Evolutionary conservation across 495 filamentous ascomycete genomes (phyloP).

Genomic region (Xylaria palmicola): DNA sequence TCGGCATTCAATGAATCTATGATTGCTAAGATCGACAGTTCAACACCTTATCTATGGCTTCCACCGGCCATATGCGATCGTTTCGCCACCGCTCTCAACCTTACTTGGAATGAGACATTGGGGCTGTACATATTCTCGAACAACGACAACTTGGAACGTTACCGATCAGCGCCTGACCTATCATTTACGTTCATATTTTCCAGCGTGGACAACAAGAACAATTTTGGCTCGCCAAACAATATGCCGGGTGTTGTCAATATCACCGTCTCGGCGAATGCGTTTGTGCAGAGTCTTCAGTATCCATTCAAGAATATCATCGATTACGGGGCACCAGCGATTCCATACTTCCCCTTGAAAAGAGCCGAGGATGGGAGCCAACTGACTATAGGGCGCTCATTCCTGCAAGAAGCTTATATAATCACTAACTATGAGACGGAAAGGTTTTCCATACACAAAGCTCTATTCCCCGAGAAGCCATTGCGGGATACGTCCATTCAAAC

Average conservation of each 20-base stretch:
- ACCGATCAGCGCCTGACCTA: constrained; percentile 42
- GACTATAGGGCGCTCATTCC: constrained; percentile 66
- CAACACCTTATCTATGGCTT: constrained; percentile 68
- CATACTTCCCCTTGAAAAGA: constrained; percentile 63
- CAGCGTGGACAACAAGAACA: constrained; percentile 45
- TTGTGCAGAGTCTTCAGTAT: constrained; percentile 58
- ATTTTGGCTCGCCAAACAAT: constrained; percentile 42
- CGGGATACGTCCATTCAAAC: constrained; percentile 47
- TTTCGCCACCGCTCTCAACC: constrained; percentile 59
- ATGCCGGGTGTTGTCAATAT: constrained; percentile 56
- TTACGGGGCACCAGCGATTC: constrained; percentile 42
- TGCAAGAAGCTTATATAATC: constrained; percentile 69
- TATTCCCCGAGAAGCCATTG: constrained; percentile 46
- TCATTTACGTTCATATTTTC: constrained; percentile 62
- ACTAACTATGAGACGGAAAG: constrained; percentile 62
- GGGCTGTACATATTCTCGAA: constrained; percentile 42
- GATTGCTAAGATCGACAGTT: constrained; percentile 61
- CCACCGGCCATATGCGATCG: constrained; percentile 58
- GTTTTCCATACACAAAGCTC: constrained; percentile 61
- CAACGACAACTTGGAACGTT: constrained; percentile 34
- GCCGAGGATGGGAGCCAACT: constrained; percentile 52
- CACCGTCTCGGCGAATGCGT: constrained; percentile 61
- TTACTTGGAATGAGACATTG: constrained; percentile 55
- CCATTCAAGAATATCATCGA: constrained; percentile 52
- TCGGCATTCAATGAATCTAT: constrained; percentile 46